Evolutionary conservation across 176 grass and related monocot genomes (phyloP).

Genomic region (Hordeum vulgare): MorexV3_pseudomolecules_assembly NC_058524.1:137979240-137979739

Average conservation of each 20-base stretch:
- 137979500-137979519: not conserved
- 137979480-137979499: not conserved
- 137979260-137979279: not conserved
- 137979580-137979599: not conserved
- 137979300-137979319: constrained; percentile 35
- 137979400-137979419: not conserved
- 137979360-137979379: not conserved
- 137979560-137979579: no score
- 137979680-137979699: not conserved
- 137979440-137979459: no score
- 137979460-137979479: no score
- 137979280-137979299: constrained; percentile 41
- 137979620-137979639: not conserved
- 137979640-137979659: not conserved
- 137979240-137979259: constrained; percentile 24
- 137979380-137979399: not conserved
- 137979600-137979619: not conserved
- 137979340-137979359: not conserved
- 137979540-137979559: not conserved
- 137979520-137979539: no score
- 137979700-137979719: not conserved
- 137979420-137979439: not conserved
- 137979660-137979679: not conserved
- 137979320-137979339: not conserved
- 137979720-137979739: not conserved